These are phyloP conservation scores for Dittrichia graveolens DNA, from an alignment of 129 eudicot species.

Conservation along the genomic window DNA sequence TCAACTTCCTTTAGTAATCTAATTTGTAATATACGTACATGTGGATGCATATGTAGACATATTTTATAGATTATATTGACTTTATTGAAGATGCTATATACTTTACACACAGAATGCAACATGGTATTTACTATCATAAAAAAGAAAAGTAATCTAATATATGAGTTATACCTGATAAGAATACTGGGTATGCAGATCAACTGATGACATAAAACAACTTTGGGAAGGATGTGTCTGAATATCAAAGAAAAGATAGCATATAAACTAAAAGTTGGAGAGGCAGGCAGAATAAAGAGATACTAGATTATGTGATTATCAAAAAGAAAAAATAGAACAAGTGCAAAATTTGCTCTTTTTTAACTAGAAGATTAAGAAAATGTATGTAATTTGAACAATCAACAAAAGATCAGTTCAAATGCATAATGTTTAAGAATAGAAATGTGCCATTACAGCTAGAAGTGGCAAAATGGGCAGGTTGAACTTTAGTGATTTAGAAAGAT, in stretches of 20 bases:
- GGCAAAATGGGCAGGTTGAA: neutral
- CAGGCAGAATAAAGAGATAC: neutral
- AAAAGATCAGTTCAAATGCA: neutral
- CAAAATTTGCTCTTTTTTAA: neutral
- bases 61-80: too few relatives aligned
- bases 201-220: conserved; percentile 82
- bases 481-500: neutral
- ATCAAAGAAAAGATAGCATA: conserved; percentile 18
- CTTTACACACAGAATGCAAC: neutral
- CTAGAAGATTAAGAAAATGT: neutral
- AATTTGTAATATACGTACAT: too few relatives aligned
- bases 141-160: neutral
- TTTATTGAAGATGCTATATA: too few relatives aligned
- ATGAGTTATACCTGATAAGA: conserved; percentile 68
- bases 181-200: conserved; percentile 75
- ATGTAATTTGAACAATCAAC: neutral
- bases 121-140: neutral
- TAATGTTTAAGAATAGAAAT: neutral
- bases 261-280: neutral
- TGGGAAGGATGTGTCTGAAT: conserved; percentile 86
- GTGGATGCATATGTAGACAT: too few relatives aligned
- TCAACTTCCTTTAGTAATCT: too few relatives aligned
- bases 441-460: conserved; percentile 3
- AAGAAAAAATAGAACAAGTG: neutral
- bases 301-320: conserved; percentile 2